These are phyloP conservation scores for Yamadazyma spencermartinsiae DNA, from an alignment of 1,139 yeast species.

Conservation along the genomic window DNA sequence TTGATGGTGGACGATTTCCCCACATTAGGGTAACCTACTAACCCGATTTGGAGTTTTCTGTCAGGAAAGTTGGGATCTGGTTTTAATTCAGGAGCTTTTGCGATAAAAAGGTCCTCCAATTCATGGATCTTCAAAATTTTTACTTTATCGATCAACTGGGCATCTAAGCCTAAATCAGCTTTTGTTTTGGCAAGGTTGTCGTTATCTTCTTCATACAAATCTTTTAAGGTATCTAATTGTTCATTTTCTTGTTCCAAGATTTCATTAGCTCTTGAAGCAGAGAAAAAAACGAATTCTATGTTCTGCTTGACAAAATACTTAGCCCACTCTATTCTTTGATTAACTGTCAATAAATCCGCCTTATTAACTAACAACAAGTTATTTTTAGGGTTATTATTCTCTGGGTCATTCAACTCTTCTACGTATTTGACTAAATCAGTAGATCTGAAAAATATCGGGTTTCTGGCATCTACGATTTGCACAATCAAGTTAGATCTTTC, in stretches of 20 bases:
- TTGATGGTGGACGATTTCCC: slow-evolving; percentile 97
- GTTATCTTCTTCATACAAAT: slow-evolving; percentile 21
- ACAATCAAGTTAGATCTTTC: slow-evolving; percentile 94
- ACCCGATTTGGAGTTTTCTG: slow-evolving; percentile 79
- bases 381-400: slow-evolving; percentile 51
- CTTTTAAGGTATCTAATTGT: slow-evolving; percentile 17
- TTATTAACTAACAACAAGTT: slow-evolving; percentile 87
- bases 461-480: slow-evolving; percentile 97
- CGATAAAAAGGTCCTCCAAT: slow-evolving; percentile 74
- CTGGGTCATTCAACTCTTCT: slow-evolving; percentile 60
- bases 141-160: slow-evolving; percentile 46
- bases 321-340: slow-evolving; percentile 87
- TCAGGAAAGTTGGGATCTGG: slow-evolving; percentile 56
- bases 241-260: slow-evolving; percentile 58
- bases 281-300: slow-evolving; percentile 89
- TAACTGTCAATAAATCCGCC: slow-evolving; percentile 79
- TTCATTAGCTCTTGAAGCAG: slow-evolving; percentile 84
- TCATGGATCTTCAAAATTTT: slow-evolving; percentile 80
- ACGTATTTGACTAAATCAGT: slow-evolving; percentile 87
- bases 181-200: slow-evolving; percentile 1
- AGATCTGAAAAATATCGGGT: slow-evolving; percentile 87
- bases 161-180: slow-evolving; percentile 12
- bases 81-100: slow-evolving; percentile 74
- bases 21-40: slow-evolving; percentile 96
- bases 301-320: slow-evolving; percentile 64